Conservation (phyloP, 805 yeast genomes). For the Vanderwaltozyma polyspora region DNA sequence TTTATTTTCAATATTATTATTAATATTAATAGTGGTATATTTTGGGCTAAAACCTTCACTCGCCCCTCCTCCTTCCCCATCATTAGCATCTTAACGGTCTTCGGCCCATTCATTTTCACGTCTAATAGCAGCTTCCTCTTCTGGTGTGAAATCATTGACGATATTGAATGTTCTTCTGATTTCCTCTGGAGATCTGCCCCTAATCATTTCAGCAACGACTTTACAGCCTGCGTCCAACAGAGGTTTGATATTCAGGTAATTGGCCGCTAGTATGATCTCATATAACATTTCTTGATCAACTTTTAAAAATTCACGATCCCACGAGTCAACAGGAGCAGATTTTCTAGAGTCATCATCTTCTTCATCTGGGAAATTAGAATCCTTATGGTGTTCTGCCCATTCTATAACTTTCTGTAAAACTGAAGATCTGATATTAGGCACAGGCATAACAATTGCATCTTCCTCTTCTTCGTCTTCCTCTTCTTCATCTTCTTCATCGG, state of each 20-base stretch:
- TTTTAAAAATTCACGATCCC: conserved; percentile 90
- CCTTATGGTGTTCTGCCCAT: conserved; percentile 93
- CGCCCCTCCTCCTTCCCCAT: no score
- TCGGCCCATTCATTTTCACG: conserved; percentile 90
- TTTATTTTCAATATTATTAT: no score
- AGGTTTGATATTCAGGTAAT: conserved; percentile 65
- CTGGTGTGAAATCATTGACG: conserved; percentile 74
- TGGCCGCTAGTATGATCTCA: conserved; percentile 73
- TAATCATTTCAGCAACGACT: conserved; percentile 74
- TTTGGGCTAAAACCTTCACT: no score
- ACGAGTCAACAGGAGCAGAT: conserved; percentile 84
- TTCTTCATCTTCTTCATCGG: conserved; percentile 32
- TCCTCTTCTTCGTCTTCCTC: conserved; percentile 45
- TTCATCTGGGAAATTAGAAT: conserved; percentile 63
- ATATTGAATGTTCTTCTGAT: conserved; percentile 71
- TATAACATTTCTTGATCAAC: conserved; percentile 88
- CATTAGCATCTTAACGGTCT: conserved; percentile 65
- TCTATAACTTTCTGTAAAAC: conserved; percentile 86
- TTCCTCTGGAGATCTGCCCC: conserved; percentile 71
- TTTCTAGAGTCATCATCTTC: conserved; percentile 77
- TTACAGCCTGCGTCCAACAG: conserved; percentile 70
- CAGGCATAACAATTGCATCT: conserved; percentile 70
- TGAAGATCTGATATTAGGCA: conserved; percentile 79
- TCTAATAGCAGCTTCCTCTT: conserved; percentile 78
- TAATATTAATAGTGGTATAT: no score